These are phyloP conservation scores for Cladobotryum mycophilum DNA, from an alignment of 2,329 filamentous ascomycete species.

Conservation along the genomic window DNA sequence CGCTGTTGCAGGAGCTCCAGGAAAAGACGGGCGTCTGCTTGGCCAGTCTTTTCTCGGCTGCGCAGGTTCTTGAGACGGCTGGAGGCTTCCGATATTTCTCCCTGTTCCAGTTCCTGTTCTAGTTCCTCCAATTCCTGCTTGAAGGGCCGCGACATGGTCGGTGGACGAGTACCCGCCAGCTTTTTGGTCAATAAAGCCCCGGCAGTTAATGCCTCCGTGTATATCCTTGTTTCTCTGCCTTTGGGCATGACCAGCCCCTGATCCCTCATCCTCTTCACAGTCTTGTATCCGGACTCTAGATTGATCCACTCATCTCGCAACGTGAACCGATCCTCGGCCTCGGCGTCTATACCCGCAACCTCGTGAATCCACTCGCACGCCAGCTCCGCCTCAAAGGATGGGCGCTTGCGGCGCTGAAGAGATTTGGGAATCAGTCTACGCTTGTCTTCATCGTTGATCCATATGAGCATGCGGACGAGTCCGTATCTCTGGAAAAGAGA, in stretches of 20 bases:
- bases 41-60: constrained; percentile 21
- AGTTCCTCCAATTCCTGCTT: constrained; percentile 37
- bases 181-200: constrained; percentile 16
- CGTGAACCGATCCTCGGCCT: constrained; percentile 21
- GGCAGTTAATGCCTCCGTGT: constrained; percentile 18
- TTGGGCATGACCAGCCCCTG: constrained; percentile 37
- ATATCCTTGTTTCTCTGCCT: constrained; percentile 34
- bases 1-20: constrained; percentile 29
- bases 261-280: constrained; percentile 41
- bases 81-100: constrained; percentile 5
- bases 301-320: constrained; percentile 45
- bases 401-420: constrained; percentile 48
- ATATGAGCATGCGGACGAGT: constrained; percentile 70
- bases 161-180: constrained; percentile 25
- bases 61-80: constrained; percentile 24
- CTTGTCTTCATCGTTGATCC: constrained; percentile 59
- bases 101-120: constrained; percentile 19
- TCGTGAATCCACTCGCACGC: constrained; percentile 54
- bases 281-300: constrained; percentile 33
- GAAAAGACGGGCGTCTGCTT: constrained; percentile 18
- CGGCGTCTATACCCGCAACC: constrained; percentile 41
- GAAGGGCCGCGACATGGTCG: constrained; percentile 33
- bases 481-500: constrained; percentile 69
- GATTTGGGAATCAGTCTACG: constrained; percentile 53
- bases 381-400: constrained; percentile 54